Evolutionary conservation across 2,329 filamentous ascomycete genomes (phyloP), one percentile per base, ranked within the genome.

Genomic region (Penicillium expansum): DNA sequence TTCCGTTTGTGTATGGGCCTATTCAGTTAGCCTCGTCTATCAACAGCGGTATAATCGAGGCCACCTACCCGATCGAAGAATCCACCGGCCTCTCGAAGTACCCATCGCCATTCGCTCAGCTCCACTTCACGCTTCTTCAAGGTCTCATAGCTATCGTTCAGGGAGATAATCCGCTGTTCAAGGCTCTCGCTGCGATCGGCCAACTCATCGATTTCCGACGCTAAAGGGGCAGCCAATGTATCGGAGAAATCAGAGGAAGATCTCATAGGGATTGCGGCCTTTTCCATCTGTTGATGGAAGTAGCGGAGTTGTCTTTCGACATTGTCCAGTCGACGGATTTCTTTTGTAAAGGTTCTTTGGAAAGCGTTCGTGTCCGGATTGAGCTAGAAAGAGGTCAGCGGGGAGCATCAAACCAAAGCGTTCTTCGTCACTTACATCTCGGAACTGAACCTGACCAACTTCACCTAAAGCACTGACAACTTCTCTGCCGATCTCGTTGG

Each of bases 101-200:
- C 95, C 91, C 93, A 97, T 70, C 95, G 89, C 94, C 94, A 97
- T 79, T 99, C 94, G 11, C 90, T 96, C 68, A 99, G 82, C 75
- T 99, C 94, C 58, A 96, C 91, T 80, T 97, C 94, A 56, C 93
- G 87, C 80, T 94, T 97, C 85, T 97, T 97, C 74, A 99, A 79
- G 16, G 92, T 97, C 80, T 99, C 94, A 77, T 99, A 97, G 80
- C 92, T 97, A 73, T 97, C 94, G 74, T 97, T 97, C 61, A 99
- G 80, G 65, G 92, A 93, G 57, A 86, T 88, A 64, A 99, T 86
- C 61, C 94, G 86, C 79, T 95, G 90, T 78, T 99, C 94, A 55
- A 99, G 83, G 76, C 87, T 89, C 78, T 97, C 91, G 74, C 91
- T 91, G 69, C 93, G 90, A 73, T 97, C 93, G 57, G 91, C 86